phyloP scores from a whole-genome alignment of 352 stramenopile species.

The Achlya hypogyna region DNA sequence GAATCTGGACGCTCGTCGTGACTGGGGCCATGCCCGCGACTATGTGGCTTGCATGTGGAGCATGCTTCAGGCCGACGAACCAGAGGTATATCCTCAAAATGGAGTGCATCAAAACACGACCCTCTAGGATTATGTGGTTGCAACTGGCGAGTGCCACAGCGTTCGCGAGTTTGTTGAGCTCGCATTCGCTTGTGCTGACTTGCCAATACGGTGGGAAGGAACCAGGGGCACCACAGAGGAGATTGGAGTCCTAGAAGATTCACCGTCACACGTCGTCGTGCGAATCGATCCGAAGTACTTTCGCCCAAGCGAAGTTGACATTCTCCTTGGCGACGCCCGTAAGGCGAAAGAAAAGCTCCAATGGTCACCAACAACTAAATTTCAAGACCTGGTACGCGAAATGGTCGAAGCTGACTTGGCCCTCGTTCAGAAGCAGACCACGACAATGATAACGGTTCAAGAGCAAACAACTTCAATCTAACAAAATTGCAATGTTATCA shows the following conservation, averaged over 20 bases:
- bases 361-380: conserved; percentile 89
- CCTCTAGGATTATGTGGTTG: conserved; percentile 69
- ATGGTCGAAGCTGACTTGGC: conserved; percentile 92
- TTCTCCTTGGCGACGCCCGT: conserved; percentile 91
- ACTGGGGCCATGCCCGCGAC: conserved; percentile 98
- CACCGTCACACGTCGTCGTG: conserved; percentile 88
- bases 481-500: not conserved
- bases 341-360: conserved; percentile 88
- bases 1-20: conserved; percentile 96
- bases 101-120: not conserved
- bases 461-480: not conserved
- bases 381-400: conserved; percentile 91
- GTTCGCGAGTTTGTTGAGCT: conserved; percentile 98
- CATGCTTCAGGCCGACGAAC: conserved; percentile 89
- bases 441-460: not conserved
- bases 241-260: conserved; percentile 83
- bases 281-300: conserved; percentile 96
- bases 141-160: conserved; percentile 96
- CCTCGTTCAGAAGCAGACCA: conserved; percentile 42
- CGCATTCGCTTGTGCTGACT: conserved; percentile 85
- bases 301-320: conserved; percentile 96
- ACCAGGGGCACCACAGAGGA: conserved; percentile 85
- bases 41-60: conserved; percentile 99
- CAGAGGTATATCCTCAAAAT: conserved; percentile 18
- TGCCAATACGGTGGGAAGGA: conserved; percentile 90